These are phyloP conservation scores for Cladochytrium replicatum DNA, from an alignment of 192 early-diverging fungal genomes.

Conservation along the genomic window DNA sequence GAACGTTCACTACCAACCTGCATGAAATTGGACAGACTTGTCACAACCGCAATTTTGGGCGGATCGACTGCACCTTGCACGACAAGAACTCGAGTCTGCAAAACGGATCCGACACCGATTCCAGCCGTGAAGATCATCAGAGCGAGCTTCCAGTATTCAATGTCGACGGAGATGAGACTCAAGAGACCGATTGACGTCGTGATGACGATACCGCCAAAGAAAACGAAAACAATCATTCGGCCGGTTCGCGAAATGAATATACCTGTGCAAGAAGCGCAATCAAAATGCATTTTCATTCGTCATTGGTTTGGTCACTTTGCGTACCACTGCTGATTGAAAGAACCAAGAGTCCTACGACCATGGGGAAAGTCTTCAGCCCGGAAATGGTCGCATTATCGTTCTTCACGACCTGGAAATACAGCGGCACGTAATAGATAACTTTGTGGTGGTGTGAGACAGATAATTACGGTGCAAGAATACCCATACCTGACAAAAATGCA, in stretches of 20 bases:
- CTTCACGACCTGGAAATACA: slow-evolving; percentile 74
- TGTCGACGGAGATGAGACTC: slow-evolving; percentile 57
- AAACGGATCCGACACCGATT: slow-evolving; percentile 59
- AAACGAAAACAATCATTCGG: slow-evolving; percentile 53
- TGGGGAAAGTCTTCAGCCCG: slow-evolving; percentile 64
- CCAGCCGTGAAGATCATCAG: slow-evolving; percentile 57
- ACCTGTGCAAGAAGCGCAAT: no score
- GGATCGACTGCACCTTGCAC: slow-evolving; percentile 59
- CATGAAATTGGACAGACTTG: slow-evolving; percentile 58
- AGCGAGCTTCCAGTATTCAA: slow-evolving; percentile 33
- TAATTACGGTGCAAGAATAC: no score
- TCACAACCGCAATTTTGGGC: slow-evolving; percentile 61
- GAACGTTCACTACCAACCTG: no score
- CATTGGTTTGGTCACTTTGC: no score
- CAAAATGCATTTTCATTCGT: no score
- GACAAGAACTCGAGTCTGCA: slow-evolving; percentile 67
- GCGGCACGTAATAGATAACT: slow-evolving; percentile 64
- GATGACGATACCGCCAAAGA: slow-evolving; percentile 50
- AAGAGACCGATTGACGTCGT: slow-evolving; percentile 46
- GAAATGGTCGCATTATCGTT: slow-evolving; percentile 60
- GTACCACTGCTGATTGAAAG: slow-evolving; percentile 57
- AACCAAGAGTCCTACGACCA: slow-evolving; percentile 62
- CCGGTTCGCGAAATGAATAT: slow-evolving; percentile 47
- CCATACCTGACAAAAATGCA: slow-evolving; percentile 26
- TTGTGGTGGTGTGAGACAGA: no score